Evolutionary conservation across 2,329 filamentous ascomycete genomes (phyloP).

Genomic region (Claviceps purpurea): DNA sequence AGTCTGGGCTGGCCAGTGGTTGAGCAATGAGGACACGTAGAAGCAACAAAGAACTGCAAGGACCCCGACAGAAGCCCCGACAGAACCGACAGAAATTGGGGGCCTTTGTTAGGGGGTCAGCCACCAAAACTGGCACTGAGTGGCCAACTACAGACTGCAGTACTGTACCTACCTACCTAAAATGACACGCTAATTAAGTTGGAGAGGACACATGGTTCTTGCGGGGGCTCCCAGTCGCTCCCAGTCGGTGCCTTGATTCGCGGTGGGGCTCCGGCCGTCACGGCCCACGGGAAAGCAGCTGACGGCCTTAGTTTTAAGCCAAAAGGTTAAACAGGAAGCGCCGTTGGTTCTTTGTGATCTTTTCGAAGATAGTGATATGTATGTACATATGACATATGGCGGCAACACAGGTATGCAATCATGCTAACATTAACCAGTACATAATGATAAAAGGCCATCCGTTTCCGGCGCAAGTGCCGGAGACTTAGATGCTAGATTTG

Average conservation of each 20-base stretch:
- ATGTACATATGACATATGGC: no score
- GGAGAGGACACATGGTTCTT: background rate
- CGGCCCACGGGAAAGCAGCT: no score
- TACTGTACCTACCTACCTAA: background rate
- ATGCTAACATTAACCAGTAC: no score
- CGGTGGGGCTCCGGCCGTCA: background rate
- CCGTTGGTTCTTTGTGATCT: no score
- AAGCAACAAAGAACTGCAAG: conserved; percentile 1
- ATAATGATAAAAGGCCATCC: no score
- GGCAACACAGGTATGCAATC: no score
- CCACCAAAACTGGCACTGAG: background rate
- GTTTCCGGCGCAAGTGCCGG: no score
- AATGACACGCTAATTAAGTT: background rate
- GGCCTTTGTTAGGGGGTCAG: background rate
- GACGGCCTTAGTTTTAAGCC: no score
- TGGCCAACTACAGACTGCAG: background rate
- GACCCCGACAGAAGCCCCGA: background rate
- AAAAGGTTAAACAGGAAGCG: no score
- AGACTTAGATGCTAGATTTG: no score
- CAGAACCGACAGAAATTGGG: background rate
- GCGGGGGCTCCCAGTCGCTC: background rate
- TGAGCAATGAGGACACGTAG: conserved; percentile 10
- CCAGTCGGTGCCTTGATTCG: background rate
- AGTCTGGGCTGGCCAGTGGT: conserved; percentile 5
- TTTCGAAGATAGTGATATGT: no score